Evolutionary conservation across 345 rosid species (phyloP).

Genomic region (Punica granatum): DNA sequence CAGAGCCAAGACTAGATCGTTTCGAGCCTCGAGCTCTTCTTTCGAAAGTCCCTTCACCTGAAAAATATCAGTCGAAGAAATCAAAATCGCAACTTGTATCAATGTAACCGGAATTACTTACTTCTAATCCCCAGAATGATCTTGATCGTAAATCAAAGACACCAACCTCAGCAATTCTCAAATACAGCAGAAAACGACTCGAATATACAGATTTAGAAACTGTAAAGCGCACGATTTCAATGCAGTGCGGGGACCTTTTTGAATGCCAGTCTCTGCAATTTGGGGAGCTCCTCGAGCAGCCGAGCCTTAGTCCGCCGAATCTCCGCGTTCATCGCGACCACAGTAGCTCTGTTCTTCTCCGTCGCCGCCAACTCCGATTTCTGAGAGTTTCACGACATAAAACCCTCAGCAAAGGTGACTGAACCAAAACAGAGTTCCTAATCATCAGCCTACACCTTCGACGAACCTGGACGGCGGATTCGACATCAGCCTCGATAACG

Average conservation of each 20-base stretch:
- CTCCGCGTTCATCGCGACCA: conserved; percentile 58
- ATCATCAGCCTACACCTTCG: neutral
- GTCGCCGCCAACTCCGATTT: conserved; percentile 46
- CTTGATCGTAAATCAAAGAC: neutral
- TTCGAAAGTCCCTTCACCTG: conserved; percentile 54
- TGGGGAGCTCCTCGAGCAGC: conserved; percentile 53
- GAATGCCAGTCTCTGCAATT: conserved; percentile 53
- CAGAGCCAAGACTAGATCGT: conserved; percentile 48
- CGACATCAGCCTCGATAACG: conserved; percentile 35
- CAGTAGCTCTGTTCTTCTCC: conserved; percentile 56
- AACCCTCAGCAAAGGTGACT: neutral
- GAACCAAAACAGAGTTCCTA: neutral
- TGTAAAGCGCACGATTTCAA: too few relatives aligned
- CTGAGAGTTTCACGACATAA: conserved; percentile 14
- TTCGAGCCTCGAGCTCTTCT: conserved; percentile 54
- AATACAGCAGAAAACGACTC: neutral
- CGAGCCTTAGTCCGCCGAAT: conserved; percentile 54
- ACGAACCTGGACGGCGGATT: conserved; percentile 33
- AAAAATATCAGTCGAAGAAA: neutral
- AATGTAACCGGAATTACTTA: neutral
- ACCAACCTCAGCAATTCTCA: neutral
- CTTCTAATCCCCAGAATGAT: neutral
- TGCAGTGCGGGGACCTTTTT: conserved; percentile 32
- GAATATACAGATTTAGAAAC: too few relatives aligned
- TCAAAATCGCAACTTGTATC: neutral